A percentile compares a stretch with the other conserved stretches of the same genome.
Evolutionary conservation across 2,329 filamentous ascomycete genomes (phyloP).

Genomic region (Thielaviopsis euricoi): DNA sequence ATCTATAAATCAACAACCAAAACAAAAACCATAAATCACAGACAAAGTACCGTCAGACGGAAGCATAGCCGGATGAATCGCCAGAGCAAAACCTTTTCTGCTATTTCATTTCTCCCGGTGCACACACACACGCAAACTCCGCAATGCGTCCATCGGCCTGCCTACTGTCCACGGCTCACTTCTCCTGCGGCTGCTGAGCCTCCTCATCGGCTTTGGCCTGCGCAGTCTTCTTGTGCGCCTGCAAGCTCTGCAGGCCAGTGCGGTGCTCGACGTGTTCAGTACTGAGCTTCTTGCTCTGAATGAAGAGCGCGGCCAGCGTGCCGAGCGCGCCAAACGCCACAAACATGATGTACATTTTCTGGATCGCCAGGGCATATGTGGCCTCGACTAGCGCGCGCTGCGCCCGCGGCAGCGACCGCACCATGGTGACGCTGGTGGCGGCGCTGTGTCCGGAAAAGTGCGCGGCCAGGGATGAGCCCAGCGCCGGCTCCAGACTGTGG

Average conservation of each 20-base stretch:
- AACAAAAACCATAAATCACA: neutral
- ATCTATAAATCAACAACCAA: neutral
- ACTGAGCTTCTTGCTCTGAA: conserved; percentile 33
- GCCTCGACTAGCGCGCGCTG: conserved; percentile 26
- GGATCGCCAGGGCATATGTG: conserved; percentile 33
- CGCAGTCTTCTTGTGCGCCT: neutral
- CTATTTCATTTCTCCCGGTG: too few species aligned
- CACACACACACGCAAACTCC: neutral
- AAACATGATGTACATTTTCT: conserved; percentile 42
- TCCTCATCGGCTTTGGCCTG: neutral
- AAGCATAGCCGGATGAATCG: neutral
- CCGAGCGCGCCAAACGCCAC: conserved; percentile 31
- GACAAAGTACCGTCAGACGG: neutral
- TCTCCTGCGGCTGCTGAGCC: neutral
- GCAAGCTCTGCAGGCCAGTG: conserved; percentile 33
- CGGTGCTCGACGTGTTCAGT: conserved; percentile 40
- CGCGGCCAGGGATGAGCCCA: conserved; percentile 33
- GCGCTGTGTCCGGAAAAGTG: conserved; percentile 42
- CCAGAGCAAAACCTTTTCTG: neutral
- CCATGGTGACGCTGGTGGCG: conserved; percentile 40
- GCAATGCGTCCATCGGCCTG: neutral
- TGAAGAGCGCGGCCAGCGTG: conserved; percentile 28
- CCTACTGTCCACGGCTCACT: neutral
- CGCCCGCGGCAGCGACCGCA: conserved; percentile 31
- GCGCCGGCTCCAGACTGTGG: conserved; percentile 27